These are phyloP conservation scores for Solanum raphanifolium DNA, from an alignment of 257 asterid genomes.

Conservation along the genomic window DNA sequence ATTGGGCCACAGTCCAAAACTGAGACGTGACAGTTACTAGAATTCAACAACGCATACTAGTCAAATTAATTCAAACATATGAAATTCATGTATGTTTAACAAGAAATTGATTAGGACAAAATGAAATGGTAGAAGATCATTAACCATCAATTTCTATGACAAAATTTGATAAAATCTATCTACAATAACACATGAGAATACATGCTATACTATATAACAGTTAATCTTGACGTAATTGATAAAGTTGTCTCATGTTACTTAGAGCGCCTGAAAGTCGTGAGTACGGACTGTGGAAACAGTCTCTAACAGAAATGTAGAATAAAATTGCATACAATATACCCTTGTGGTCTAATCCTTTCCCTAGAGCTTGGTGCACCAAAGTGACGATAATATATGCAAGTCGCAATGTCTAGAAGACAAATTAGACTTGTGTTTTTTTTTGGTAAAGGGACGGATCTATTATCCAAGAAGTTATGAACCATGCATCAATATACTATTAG, in stretches of 20 bases:
- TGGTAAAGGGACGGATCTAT: background rate
- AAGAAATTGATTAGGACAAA: background rate
- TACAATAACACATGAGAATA: background rate
- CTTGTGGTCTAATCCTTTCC: too few species aligned
- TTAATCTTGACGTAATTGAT: accelerated
- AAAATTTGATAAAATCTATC: too few species aligned
- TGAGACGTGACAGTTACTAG: background rate
- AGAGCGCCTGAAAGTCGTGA: accelerated
- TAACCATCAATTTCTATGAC: background rate
- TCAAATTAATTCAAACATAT: too few species aligned
- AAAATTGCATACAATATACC: background rate
- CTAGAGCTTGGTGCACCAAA: background rate
- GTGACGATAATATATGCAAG: too few species aligned
- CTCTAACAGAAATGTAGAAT: background rate
- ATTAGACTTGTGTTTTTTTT: background rate
- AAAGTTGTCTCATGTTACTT: background rate
- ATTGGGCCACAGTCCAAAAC: too few species aligned
- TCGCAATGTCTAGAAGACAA: background rate
- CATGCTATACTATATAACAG: background rate
- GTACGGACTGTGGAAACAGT: accelerated
- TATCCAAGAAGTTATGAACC: background rate
- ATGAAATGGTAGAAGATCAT: background rate
- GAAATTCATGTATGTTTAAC: background rate
- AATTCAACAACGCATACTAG: background rate
- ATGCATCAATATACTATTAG: too few species aligned